A percentile compares a stretch with the other conserved stretches of the same genome.
These are phyloP conservation scores for Podila verticillata DNA, from an alignment of 192 early-diverging fungal genomes.

Conservation along the genomic window DNA sequence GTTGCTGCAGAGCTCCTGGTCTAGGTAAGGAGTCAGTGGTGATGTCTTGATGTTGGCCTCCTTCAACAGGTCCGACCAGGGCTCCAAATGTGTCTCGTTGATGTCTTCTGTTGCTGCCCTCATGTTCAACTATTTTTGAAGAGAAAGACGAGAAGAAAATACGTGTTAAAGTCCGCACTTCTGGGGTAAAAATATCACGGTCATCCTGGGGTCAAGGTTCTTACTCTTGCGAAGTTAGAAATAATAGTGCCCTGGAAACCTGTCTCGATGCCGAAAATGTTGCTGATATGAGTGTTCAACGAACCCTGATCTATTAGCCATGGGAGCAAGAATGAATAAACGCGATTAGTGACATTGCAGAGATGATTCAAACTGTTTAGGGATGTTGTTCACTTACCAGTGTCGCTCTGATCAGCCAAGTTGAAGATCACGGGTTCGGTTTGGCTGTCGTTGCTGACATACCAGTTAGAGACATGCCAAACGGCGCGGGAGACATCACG, in stretches of 20 bases:
- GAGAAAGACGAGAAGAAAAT: neutral
- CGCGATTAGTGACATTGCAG: too few relatives aligned
- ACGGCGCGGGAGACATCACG: conserved; percentile 77
- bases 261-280: conserved; percentile 84
- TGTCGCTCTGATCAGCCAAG: conserved; percentile 86
- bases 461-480: conserved; percentile 67
- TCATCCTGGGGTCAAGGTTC: neutral
- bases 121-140: conserved; percentile 72
- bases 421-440: conserved; percentile 76
- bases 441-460: conserved; percentile 56
- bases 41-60: conserved; percentile 77
- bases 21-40: conserved; percentile 92
- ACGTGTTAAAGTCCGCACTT: conserved; percentile 30
- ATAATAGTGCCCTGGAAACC: conserved; percentile 85
- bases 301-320: conserved; percentile 74
- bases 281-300: conserved; percentile 74
- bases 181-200: too few relatives aligned
- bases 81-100: conserved; percentile 93
- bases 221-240: conserved; percentile 82
- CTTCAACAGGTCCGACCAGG: conserved; percentile 89
- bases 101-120: conserved; percentile 89
- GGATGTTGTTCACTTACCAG: conserved; percentile 64
- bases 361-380: neutral
- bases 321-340: too few relatives aligned
- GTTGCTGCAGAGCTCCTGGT: conserved; percentile 90